Conservation (phyloP, 345 rosid genomes). For the Linum tenue region DNA sequence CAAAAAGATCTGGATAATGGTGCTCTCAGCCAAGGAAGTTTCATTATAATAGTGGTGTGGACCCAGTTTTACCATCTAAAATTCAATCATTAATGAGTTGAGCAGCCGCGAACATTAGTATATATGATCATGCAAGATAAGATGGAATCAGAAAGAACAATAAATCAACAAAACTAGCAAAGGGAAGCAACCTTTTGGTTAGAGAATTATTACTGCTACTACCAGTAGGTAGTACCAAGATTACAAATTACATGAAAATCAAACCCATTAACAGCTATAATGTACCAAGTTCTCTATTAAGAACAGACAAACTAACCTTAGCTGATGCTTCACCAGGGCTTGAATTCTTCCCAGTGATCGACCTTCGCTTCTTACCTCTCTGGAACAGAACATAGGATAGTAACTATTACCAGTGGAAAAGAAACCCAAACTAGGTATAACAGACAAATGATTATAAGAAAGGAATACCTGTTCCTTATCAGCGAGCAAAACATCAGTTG, state of each 20-base stretch:
- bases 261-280: background rate
- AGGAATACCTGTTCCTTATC: constrained; percentile 65
- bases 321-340: constrained; percentile 48
- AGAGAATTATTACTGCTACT: background rate
- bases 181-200: background rate
- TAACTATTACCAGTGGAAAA: constrained; percentile 9
- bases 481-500: constrained; percentile 69
- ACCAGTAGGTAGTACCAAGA: background rate
- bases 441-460: constrained; percentile 3
- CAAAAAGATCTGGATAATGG: background rate
- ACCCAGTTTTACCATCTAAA: too few relatives aligned
- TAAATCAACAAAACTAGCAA: too few relatives aligned
- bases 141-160: background rate
- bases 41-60: background rate
- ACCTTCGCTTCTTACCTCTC: constrained; percentile 64
- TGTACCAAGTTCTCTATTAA: background rate
- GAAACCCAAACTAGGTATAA: background rate
- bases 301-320: constrained; percentile 43
- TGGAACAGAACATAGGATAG: constrained; percentile 22
- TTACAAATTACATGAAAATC: background rate
- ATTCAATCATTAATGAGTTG: too few relatives aligned
- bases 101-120: too few relatives aligned
- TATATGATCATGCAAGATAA: background rate
- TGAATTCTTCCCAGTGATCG: constrained; percentile 29
- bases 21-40: background rate